A percentile compares a stretch with the other conserved stretches of the same genome.
Conservation (phyloP, 192 early-diverging fungal species). For the Backusella luteola region DNA sequence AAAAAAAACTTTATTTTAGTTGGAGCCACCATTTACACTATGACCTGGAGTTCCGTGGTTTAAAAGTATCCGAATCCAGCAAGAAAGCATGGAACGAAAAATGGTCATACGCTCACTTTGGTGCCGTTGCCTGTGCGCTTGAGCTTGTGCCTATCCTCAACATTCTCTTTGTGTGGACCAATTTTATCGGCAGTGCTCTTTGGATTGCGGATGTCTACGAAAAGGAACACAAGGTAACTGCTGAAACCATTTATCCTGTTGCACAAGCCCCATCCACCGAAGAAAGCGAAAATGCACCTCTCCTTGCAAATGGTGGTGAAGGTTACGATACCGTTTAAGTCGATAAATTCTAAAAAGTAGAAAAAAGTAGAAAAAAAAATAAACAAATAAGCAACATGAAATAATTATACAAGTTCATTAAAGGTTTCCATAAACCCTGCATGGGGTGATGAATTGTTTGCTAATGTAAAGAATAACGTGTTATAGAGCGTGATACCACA, state of each 20-base stretch:
- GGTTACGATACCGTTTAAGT: background rate
- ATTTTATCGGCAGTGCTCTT: conserved; percentile 60
- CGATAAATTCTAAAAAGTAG: background rate
- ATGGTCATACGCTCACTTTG: conserved; percentile 33
- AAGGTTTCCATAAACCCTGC: background rate
- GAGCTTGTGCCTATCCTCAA: conserved; percentile 62
- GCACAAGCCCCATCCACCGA: background rate
- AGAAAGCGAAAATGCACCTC: background rate
- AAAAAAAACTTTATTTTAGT: conserved; percentile 8
- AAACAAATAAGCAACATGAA: background rate
- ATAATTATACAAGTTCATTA: background rate
- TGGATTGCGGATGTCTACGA: conserved; percentile 61
- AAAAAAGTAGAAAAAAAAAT: background rate
- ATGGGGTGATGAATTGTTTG: background rate
- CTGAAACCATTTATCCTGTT: background rate
- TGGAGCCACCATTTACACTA: conserved; percentile 50
- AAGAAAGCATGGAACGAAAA: conserved; percentile 36
- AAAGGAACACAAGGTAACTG: conserved; percentile 19
- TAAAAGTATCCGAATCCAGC: conserved; percentile 35
- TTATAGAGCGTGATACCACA: background rate
- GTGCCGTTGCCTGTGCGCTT: conserved; percentile 48
- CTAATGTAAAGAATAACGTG: background rate
- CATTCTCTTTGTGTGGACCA: conserved; percentile 65
- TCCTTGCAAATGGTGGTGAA: background rate
- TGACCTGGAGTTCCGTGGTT: conserved; percentile 45